Evolutionary conservation across 2,329 filamentous ascomycete genomes (phyloP), one percentile per base, ranked within the genome.

Genomic region (Cercospora zeae-maydis): DNA sequence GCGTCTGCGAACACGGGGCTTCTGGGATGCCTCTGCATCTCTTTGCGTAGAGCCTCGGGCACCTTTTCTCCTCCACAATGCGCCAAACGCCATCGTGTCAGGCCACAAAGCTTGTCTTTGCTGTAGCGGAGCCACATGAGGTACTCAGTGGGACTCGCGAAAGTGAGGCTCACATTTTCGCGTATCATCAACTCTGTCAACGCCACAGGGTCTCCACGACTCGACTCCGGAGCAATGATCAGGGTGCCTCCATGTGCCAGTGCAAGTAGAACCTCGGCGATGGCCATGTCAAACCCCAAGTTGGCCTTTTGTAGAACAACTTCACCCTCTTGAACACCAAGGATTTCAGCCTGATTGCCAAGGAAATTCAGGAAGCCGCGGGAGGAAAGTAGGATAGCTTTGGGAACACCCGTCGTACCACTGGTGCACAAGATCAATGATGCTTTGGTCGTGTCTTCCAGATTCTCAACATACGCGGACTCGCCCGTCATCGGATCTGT

Each of bases 71-170:
- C 77, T 3, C 72, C 77, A 2, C 30, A 63, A 7, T 69, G 66
- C 0, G 77, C 78, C 16, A 63, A 54, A 9, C 64, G 62, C 76
- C 77, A 79, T 1, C 24, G 21, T 0, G 39, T 61, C 14, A 62
- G 37, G 13, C 31, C 47, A 9, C 53, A 24, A 24, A 65, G 59
- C 11, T 24, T 59, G 14, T 65, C 62, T 14, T 31, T 52, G 56
- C 66, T 33, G 36, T 65, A 63, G 11, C 58, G 53, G 1, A 75
- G 8, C 70, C 70, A 73, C 53, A 63, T 59, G 1, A 47, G 14
- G 55, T 78, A 79, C 63, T 83, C 80, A 0, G 81, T 78, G 0
- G 80, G 79, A 0, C 77, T 79, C 1, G 73, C 74, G 2, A 65
- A 67, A 0, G 78, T 81, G 36, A 72, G 72, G 0, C 75, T 79